Evolutionary conservation across 306 rosid genomes (phyloP).

Genomic region (Lathyrus aphaca): DNA sequence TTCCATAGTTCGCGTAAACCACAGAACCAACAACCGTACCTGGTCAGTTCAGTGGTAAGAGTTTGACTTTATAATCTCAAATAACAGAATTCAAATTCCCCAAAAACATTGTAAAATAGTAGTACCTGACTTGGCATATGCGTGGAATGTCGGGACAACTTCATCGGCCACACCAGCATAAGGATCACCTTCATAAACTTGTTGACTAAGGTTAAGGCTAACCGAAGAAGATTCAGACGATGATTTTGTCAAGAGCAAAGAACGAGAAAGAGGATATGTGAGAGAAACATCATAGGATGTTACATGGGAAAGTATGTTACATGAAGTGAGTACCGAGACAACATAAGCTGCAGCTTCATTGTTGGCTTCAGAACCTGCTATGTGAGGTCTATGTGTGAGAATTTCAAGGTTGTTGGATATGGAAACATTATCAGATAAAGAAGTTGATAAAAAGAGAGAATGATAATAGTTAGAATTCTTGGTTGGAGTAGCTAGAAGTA

Average conservation of each 20-base stretch:
- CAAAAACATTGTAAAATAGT: background rate
- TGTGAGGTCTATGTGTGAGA: constrained; percentile 68
- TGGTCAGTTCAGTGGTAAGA: constrained; percentile 7
- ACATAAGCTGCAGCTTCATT: constrained; percentile 63
- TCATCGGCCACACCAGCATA: constrained; percentile 55
- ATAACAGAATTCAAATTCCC: background rate
- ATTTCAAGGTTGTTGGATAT: constrained; percentile 53
- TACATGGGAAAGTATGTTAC: constrained; percentile 48
- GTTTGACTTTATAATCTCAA: background rate
- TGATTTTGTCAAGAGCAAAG: constrained; percentile 45
- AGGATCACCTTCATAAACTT: constrained; percentile 58
- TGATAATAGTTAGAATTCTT: constrained; percentile 58
- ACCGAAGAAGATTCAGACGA: constrained; percentile 46
- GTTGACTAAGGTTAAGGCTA: constrained; percentile 46
- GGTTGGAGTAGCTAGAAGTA: constrained; percentile 43
- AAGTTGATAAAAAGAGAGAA: constrained; percentile 59
- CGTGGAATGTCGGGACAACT: constrained; percentile 65
- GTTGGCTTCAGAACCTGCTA: constrained; percentile 68
- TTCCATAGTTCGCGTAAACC: constrained; percentile 64
- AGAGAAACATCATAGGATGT: constrained; percentile 55
- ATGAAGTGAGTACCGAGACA: constrained; percentile 48
- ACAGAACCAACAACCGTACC: constrained; percentile 53
- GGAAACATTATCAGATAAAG: constrained; percentile 57
- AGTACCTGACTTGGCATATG: constrained; percentile 67
- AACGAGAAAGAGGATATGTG: constrained; percentile 58